phyloP scores from a whole-genome alignment of 306 rosid species.

The Vicia faba region DNA sequence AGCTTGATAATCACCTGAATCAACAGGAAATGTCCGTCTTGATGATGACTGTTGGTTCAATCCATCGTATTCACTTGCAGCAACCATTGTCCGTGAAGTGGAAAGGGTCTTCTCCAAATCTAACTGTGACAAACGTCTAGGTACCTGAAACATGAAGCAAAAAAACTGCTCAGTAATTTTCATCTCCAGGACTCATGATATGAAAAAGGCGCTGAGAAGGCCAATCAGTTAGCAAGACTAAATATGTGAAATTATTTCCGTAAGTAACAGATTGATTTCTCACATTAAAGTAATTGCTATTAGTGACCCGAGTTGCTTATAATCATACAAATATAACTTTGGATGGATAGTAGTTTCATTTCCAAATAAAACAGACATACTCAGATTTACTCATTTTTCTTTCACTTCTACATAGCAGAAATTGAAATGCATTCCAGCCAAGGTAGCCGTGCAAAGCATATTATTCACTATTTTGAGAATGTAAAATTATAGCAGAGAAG shows the following conservation, averaged over 20 bases:
- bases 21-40: slow-evolving; percentile 56
- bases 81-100: slow-evolving; percentile 74
- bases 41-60: slow-evolving; percentile 49
- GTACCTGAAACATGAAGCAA: slow-evolving; percentile 54
- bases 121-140: slow-evolving; percentile 64
- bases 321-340: slow-evolving; percentile 12
- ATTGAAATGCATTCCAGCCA: slow-evolving; percentile 22
- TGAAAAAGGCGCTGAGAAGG: slow-evolving; percentile 19
- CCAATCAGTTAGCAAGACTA: slow-evolving; percentile 13
- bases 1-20: slow-evolving; percentile 72
- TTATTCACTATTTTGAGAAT: slow-evolving; percentile 16
- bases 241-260: slow-evolving; percentile 1
- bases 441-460: background rate
- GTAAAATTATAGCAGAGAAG: background rate
- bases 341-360: background rate
- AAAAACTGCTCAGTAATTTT: slow-evolving; percentile 26
- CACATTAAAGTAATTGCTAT: background rate
- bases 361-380: too few species aligned
- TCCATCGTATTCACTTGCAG: slow-evolving; percentile 75
- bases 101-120: slow-evolving; percentile 75
- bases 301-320: too few species aligned
- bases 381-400: too few species aligned
- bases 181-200: slow-evolving; percentile 29
- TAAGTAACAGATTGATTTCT: slow-evolving; percentile 12
- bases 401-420: slow-evolving; percentile 15